phyloP scores from a whole-genome alignment of 2,329 filamentous ascomycete species.

The Calonectria ilicicola region DNA sequence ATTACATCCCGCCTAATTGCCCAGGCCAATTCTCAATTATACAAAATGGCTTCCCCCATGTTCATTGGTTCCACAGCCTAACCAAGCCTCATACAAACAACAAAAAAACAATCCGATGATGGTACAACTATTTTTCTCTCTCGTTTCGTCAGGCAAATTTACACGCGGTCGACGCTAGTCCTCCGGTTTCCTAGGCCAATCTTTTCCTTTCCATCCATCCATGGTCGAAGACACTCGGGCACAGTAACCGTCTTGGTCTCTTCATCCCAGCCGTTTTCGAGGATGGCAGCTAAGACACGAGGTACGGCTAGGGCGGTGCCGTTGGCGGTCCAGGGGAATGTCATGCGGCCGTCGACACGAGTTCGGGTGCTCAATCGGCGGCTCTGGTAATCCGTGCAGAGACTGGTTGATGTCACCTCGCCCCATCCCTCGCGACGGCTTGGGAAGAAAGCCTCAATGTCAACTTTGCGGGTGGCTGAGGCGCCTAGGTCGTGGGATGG shows the following conservation, averaged over 20 bases:
- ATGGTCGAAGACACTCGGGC: conserved; percentile 82
- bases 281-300: conserved; percentile 85
- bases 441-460: conserved; percentile 96
- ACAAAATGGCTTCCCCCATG: background rate
- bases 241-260: conserved; percentile 74
- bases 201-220: conserved; percentile 82
- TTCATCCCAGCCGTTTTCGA: conserved; percentile 93
- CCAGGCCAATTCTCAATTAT: conserved; percentile 28
- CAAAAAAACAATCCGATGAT: conserved; percentile 7
- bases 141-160: conserved; percentile 6
- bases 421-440: conserved; percentile 82
- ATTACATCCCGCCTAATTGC: conserved; percentile 20
- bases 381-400: conserved; percentile 95
- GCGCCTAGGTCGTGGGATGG: conserved; percentile 89
- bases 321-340: conserved; percentile 91
- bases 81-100: conserved; percentile 29
- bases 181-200: conserved; percentile 61
- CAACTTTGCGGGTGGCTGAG: conserved; percentile 85
- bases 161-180: conserved; percentile 45
- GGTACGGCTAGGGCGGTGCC: conserved; percentile 94
- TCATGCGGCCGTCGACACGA: conserved; percentile 66
- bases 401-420: conserved; percentile 89
- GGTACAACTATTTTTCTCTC: background rate
- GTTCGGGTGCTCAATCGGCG: conserved; percentile 83
- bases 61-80: background rate